Conservation (phyloP, 2,329 filamentous ascomycete genomes). For the Fusarium lateritium region DNA sequence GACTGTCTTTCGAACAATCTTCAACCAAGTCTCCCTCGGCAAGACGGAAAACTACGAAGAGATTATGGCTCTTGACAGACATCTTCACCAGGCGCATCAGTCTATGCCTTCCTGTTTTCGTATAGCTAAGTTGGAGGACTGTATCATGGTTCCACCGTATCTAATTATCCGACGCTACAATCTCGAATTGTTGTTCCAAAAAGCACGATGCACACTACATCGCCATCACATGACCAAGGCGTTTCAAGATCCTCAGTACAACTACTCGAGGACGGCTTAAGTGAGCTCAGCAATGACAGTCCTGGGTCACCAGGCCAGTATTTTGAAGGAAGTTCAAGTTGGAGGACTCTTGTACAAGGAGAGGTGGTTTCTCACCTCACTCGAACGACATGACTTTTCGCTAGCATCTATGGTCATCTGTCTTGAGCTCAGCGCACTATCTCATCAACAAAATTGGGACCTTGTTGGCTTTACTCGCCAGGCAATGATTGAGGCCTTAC, state of each 20-base stretch:
- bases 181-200: constrained; percentile 35
- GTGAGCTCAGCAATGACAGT: constrained; percentile 39
- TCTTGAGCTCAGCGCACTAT: constrained; percentile 25
- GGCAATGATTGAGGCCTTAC: constrained; percentile 17
- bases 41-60: constrained; percentile 30
- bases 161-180: constrained; percentile 37
- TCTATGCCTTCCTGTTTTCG: constrained; percentile 29
- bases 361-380: constrained; percentile 35
- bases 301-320: constrained; percentile 20
- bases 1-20: constrained; percentile 34
- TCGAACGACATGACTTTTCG: constrained; percentile 37
- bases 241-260: constrained; percentile 26
- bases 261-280: constrained; percentile 28
- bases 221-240: constrained; percentile 38
- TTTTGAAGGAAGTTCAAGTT: constrained; percentile 34
- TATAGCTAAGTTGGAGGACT: constrained; percentile 32
- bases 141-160: constrained; percentile 25
- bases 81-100: constrained; percentile 18
- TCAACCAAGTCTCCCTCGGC: constrained; percentile 37
- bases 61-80: constrained; percentile 36
- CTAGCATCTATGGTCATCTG: constrained; percentile 41
- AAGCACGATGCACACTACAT: constrained; percentile 33
- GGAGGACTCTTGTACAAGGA: constrained; percentile 30
- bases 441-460: neutral
- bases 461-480: constrained; percentile 12